Percentiles rank a stretch among this genome's conserved stretches.
Conservation (phyloP, 805 yeast genomes). For the Suhomyces kilbournensis region DNA sequence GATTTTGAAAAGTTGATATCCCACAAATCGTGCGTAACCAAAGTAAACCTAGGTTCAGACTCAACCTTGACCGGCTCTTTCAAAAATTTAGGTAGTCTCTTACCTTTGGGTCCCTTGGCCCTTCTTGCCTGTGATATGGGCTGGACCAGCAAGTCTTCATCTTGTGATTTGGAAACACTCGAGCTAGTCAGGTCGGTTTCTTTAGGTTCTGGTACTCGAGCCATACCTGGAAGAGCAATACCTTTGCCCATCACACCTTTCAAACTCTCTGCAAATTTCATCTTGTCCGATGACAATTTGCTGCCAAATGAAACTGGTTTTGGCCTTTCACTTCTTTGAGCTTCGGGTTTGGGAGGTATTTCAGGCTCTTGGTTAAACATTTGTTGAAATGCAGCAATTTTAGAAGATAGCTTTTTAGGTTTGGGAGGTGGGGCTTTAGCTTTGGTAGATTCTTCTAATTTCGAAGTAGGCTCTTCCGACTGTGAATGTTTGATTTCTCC, state of each 20-base stretch:
- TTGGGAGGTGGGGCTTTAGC: conserved; percentile 48
- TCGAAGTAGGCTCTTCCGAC: neutral
- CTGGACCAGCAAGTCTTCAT: conserved; percentile 9
- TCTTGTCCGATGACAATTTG: conserved; percentile 34
- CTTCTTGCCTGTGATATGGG: conserved; percentile 40
- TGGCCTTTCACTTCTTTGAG: conserved; percentile 1
- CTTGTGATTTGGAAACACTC: neutral
- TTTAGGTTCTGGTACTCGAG: neutral
- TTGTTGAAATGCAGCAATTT: conserved; percentile 78
- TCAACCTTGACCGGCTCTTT: conserved; percentile 38
- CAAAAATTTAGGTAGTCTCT: conserved; percentile 61
- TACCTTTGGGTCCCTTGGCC: conserved; percentile 72
- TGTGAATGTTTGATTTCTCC: neutral
- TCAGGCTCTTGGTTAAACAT: conserved; percentile 47
- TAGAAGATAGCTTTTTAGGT: conserved; percentile 76
- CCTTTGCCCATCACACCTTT: conserved; percentile 57
- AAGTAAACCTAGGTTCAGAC: conserved; percentile 30
- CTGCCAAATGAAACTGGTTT: neutral
- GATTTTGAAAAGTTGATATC: conserved; percentile 13
- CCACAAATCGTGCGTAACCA: conserved; percentile 40
- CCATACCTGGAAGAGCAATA: conserved; percentile 51
- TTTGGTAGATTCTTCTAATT: neutral
- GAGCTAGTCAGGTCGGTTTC: neutral
- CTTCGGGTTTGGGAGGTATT: conserved; percentile 1
- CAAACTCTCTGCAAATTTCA: conserved; percentile 55